Percentiles rank a stretch among this genome's conserved stretches.
These are phyloP conservation scores for Diddensiella caesifluorescens DNA, from an alignment of 805 yeast genomes.

Conservation along the genomic window DNA sequence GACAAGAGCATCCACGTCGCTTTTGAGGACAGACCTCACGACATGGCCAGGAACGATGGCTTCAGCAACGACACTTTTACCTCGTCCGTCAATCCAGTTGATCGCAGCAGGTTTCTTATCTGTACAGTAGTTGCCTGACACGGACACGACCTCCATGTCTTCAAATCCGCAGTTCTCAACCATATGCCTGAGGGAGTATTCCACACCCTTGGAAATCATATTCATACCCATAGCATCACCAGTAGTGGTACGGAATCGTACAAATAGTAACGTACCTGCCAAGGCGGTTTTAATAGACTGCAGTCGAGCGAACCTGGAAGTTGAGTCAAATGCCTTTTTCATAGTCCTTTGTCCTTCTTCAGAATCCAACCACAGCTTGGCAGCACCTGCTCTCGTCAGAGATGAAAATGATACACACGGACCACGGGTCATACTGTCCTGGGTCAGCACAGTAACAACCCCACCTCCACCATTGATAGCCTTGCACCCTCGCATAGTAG, in stretches of 20 bases:
- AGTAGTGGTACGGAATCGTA: constrained; percentile 95
- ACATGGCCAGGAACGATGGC: constrained; percentile 80
- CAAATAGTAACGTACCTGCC: constrained; percentile 85
- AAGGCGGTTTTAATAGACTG: constrained; percentile 87
- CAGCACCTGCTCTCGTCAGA: constrained; percentile 83
- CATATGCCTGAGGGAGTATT: constrained; percentile 77
- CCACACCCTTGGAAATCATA: constrained; percentile 98
- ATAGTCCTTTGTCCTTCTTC: constrained; percentile 82
- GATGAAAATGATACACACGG: constrained; percentile 91
- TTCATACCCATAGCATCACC: constrained; percentile 99
- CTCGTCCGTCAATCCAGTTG: constrained; percentile 99
- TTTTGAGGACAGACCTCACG: constrained; percentile 77
- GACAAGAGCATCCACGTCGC: constrained; percentile 87
- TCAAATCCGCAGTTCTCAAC: constrained; percentile 83
- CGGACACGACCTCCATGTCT: constrained; percentile 88
- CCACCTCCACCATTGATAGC: constrained; percentile 98
- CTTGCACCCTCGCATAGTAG: constrained; percentile 98
- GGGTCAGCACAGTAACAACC: constrained; percentile 81
- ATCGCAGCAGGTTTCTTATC: constrained; percentile 98
- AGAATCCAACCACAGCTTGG: constrained; percentile 92
- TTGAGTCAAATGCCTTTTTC: constrained; percentile 86
- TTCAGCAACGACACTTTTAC: constrained; percentile 95
- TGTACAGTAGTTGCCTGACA: constrained; percentile 95
- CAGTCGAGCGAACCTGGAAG: constrained; percentile 94
- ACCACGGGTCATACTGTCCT: constrained; percentile 99